phyloP scores from a whole-genome alignment of 225 moss, liverwort and hornwort genomes.

The Asterella californica region DNA sequence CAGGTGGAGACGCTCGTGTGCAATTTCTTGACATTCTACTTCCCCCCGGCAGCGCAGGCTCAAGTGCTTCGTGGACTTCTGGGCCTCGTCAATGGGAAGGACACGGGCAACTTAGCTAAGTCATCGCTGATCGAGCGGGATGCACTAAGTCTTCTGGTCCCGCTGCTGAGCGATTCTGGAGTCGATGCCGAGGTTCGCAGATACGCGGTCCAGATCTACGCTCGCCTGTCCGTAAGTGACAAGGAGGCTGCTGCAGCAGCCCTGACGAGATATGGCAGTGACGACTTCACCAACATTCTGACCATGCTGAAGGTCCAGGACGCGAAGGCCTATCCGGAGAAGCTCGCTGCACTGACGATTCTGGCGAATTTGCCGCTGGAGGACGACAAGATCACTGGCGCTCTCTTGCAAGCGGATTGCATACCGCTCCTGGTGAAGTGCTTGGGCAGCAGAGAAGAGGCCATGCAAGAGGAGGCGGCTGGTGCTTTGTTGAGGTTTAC shows the following conservation, averaged over 20 bases:
- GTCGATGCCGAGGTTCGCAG: slow-evolving; percentile 47
- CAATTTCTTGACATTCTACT: slow-evolving; percentile 52
- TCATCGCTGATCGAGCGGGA: slow-evolving; percentile 48
- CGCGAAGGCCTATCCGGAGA: slow-evolving; percentile 36
- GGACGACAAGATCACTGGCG: slow-evolving; percentile 43
- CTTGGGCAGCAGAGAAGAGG: slow-evolving; percentile 33
- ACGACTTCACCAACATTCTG: slow-evolving; percentile 46
- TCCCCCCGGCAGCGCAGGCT: slow-evolving; percentile 51
- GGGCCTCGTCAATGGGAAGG: slow-evolving; percentile 55
- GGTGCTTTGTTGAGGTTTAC: slow-evolving; percentile 74
- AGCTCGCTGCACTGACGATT: slow-evolving; percentile 53
- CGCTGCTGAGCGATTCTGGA: slow-evolving; percentile 30
- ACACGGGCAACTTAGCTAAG: slow-evolving; percentile 48
- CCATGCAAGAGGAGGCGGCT: slow-evolving; percentile 59
- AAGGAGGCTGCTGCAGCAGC: slow-evolving; percentile 53
- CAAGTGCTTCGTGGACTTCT: slow-evolving; percentile 64
- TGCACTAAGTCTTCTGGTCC: slow-evolving; percentile 52
- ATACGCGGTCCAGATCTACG: slow-evolving; percentile 59
- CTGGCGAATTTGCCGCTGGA: slow-evolving; percentile 63
- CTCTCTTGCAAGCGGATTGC: slow-evolving; percentile 38
- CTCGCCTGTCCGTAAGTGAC: slow-evolving; percentile 52
- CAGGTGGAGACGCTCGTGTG: slow-evolving; percentile 57
- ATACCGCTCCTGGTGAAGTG: slow-evolving; percentile 48
- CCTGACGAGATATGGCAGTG: slow-evolving; percentile 29
- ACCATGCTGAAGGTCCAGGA: slow-evolving; percentile 37